Base-by-base conservation (phyloP, 306 rosid genomes). In the Potentilla sterilis region DNA sequence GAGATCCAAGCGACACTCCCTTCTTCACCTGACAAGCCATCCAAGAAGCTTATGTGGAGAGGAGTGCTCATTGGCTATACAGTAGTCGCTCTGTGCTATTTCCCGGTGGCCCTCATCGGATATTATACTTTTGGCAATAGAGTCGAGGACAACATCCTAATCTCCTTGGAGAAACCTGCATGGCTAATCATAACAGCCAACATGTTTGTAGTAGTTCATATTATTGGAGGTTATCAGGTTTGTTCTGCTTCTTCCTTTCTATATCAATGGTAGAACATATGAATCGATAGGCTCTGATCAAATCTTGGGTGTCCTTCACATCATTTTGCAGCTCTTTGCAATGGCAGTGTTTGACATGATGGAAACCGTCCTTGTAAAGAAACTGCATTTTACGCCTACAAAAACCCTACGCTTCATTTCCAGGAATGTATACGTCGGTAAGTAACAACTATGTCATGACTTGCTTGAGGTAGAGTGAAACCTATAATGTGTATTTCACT, bases 1-100 rank as follows among this genome's bases (percentile, higher is more conserved):
- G 97, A 92, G 81, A 92, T 92, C 69, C 97, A 92, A 73, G 96
- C 96, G 74, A 90, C 96, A n/a, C 85, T 90, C 52, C 97, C 97
- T 12, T 90, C 97, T 6, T 85, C 89, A 6, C 92, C 93, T 0
- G 93, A 84, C 63, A 90, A 83, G 67, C 96, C 93, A 34, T 90
- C 97, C 4, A 92, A 92, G 78, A 81, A 84, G 37, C 88, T 92
- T 24, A 92, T 92, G 96, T 90, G 97, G 96, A 83, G 70, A 77
- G 97, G 93, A 37, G 90, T 88, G 8, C 1, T 90, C 47, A 80
- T 87, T 5, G 93, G 89, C 67, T 92, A 92, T 61, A 51, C 90
- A 16, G 76, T 90, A 0, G 93, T 88, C 44, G 96, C 96, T 40
- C 64, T 90, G 76, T 90, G 96, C 76, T 90, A 92, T 80, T 90